Conservation (phyloP, 176 grass and related monocot genomes). For the Carex cristatella region DNA sequence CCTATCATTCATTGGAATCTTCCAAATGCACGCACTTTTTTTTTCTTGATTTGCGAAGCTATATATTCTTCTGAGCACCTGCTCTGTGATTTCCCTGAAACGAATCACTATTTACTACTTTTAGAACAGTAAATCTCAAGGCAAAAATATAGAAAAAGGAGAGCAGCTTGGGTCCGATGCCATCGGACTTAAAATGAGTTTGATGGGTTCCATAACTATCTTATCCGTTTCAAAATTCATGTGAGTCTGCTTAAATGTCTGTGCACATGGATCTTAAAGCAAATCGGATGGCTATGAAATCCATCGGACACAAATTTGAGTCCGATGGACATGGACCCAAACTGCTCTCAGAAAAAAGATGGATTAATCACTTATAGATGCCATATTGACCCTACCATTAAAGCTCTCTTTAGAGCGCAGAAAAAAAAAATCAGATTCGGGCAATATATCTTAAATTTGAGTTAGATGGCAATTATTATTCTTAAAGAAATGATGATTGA, state of each 20-base stretch:
- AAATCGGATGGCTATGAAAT: no score
- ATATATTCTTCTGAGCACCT: not conserved
- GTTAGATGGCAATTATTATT: not conserved
- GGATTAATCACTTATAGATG: not conserved
- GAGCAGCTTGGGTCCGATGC: no score
- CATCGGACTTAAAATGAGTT: no score
- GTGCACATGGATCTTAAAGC: no score
- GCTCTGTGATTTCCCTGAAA: not conserved
- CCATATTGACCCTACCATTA: not conserved
- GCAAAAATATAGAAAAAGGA: not conserved
- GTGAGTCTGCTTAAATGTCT: no score
- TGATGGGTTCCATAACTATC: no score
- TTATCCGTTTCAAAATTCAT: no score
- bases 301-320: no score
- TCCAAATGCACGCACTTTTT: conserved; percentile 15
- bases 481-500: not conserved
- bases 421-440: conserved; percentile 4
- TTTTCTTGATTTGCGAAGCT: not conserved
- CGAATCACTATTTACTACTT: not conserved
- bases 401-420: not conserved
- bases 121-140: not conserved
- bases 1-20: not conserved
- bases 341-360: no score
- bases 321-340: no score
- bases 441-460: not conserved